Evolutionary conservation across 139 green algal species (phyloP).

Genomic region (Chlamydomonas incerta): DNA sequence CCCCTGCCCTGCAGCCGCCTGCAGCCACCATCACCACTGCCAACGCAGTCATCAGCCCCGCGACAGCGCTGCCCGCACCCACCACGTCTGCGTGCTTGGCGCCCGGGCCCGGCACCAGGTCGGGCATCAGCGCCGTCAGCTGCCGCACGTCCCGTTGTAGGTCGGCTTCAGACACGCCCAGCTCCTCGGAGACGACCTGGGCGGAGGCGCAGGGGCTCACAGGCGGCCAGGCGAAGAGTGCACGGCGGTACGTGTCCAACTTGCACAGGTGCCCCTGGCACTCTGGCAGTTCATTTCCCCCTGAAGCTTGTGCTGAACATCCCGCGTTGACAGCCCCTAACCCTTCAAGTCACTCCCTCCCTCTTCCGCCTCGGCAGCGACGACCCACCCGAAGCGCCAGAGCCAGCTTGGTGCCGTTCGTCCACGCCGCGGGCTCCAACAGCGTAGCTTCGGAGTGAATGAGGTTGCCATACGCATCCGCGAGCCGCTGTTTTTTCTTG

Average conservation of each 20-base stretch:
- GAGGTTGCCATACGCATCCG: conserved; percentile 9
- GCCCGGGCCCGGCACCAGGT: conserved; percentile 11
- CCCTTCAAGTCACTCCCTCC: too few species aligned
- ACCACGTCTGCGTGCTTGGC: conserved; percentile 29
- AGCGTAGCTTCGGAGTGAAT: conserved; percentile 16
- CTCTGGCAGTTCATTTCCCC: neutral
- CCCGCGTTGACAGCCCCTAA: too few species aligned
- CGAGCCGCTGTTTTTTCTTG: conserved; percentile 14
- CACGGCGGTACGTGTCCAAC: too few species aligned
- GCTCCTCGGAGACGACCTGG: neutral
- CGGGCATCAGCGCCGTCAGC: conserved; percentile 33
- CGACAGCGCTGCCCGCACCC: too few species aligned
- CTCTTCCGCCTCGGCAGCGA: too few species aligned
- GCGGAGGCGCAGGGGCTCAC: neutral
- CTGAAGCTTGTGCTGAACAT: too few species aligned
- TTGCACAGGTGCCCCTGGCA: too few species aligned
- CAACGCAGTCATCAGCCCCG: too few species aligned
- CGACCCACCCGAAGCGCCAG: conserved; percentile 3
- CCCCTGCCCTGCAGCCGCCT: too few species aligned
- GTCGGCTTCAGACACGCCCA: neutral
- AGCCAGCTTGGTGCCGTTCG: conserved; percentile 10
- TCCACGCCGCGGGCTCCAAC: conserved; percentile 7
- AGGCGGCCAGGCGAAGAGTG: too few species aligned
- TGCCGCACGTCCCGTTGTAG: neutral
- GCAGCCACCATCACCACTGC: too few species aligned